Evolutionary conservation across 1,139 yeast genomes (phyloP), one percentile per base, ranked within the genome.

Genomic region (Blastobotrys ciferrii): DNA sequence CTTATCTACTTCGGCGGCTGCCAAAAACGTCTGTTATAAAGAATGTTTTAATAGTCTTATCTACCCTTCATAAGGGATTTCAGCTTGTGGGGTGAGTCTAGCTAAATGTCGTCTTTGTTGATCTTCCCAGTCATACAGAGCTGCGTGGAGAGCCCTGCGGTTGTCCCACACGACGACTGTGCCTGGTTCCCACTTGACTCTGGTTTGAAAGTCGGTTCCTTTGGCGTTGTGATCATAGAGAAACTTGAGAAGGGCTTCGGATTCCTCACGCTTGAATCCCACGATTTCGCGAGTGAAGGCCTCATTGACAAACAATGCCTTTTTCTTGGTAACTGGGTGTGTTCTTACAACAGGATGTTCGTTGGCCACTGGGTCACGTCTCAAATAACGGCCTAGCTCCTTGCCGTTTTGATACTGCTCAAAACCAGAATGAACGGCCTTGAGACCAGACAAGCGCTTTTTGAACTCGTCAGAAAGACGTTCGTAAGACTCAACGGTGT

Each of bases 81-180:
- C 43, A 11, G 31, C 43, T 30, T 41, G 43, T 12, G 43, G 43
- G 11, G 43, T 41, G 31, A 41, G 25, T 19, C 43, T 18, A n/a
- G 43, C 43, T 23, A 41, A 18, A 17, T 41, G 43, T 5, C 43
- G 25, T 2, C 43, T 36, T 19, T 41, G 37, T 19, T 41, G 31
- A 17, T 18, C 32, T 18, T 41, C 43, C 43, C 43, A 41, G 37
- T 41, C 43, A 19, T 41, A 31, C 7, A 41, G 19, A 6, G 43
- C 43, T 9, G 43, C 31, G n/a, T 36, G 40, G 38, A 75, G 67
- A 32, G 80, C 78, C 58, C 82, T 70, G 66, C 89, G 74, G 68
- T 83, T 83, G 59, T 84, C 89, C 86, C 88, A 80, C 43, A 78
- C 73, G 17, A 77, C 81, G 39, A 80, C 80, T 18, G 82, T 69